Percentiles rank a stretch among this genome's conserved stretches.
These are phyloP conservation scores for Citrus sinensis DNA, from an alignment of 345 rosid genomes.

Conservation along the genomic window DVS_A1.0 CM039168.1:3870001-3870500, in stretches of 20 bases:
- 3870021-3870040: constrained; percentile 34
- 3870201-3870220: background rate
- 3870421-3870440: no score
- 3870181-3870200: background rate
- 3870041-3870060: constrained; percentile 40
- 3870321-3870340: no score
- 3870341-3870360: no score
- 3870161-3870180: constrained; percentile 13
- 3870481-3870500: background rate
- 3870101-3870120: constrained; percentile 38
- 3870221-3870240: background rate
- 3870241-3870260: background rate
- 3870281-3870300: background rate
- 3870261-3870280: no score
- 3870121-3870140: constrained; percentile 56
- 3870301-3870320: no score
- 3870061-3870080: constrained; percentile 46
- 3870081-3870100: constrained; percentile 41
- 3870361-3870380: no score
- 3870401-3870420: no score
- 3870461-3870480: background rate
- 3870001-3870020: constrained; percentile 44
- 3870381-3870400: no score
- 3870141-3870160: constrained; percentile 53
- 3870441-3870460: background rate